Conservation (phyloP, 2,329 filamentous ascomycete genomes). For the Alternaria novae-zelandiae region DNA sequence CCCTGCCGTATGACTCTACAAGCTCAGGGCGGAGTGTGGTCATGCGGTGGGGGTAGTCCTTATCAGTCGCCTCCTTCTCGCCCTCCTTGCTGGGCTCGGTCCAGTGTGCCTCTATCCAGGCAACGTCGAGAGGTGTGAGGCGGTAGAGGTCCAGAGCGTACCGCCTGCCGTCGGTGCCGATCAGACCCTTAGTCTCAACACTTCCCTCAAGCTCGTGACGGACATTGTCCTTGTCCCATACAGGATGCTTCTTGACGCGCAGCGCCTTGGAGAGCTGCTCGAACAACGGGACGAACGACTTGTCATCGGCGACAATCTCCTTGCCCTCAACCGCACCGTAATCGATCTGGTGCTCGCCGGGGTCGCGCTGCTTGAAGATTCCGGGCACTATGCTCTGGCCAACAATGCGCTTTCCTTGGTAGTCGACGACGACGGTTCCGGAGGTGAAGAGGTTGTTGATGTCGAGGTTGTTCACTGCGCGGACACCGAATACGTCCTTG, state of each 20-base stretch:
- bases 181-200: constrained; percentile 96
- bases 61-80: constrained; percentile 56
- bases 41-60: constrained; percentile 91
- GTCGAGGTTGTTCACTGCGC: constrained; percentile 94
- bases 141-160: constrained; percentile 98
- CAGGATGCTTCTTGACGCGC: constrained; percentile 90
- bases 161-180: constrained; percentile 94
- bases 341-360: constrained; percentile 97
- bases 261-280: constrained; percentile 89
- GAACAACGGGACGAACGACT: constrained; percentile 83
- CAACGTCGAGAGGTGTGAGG: constrained; percentile 87
- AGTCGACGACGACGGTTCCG: constrained; percentile 95
- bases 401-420: constrained; percentile 94
- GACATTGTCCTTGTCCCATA: constrained; percentile 96
- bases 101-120: constrained; percentile 83
- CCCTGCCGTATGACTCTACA: constrained; percentile 82
- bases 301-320: constrained; percentile 89
- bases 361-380: constrained; percentile 98
- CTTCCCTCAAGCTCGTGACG: constrained; percentile 91
- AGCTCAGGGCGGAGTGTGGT: constrained; percentile 90
- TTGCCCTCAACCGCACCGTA: constrained; percentile 98
- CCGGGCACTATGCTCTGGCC: constrained; percentile 98
- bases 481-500: constrained; percentile 94
- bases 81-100: constrained; percentile 50
- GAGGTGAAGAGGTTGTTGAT: constrained; percentile 94